These are phyloP conservation scores for Turritis glabra DNA, from an alignment of 345 rosid species.

Conservation along the genomic window DNA sequence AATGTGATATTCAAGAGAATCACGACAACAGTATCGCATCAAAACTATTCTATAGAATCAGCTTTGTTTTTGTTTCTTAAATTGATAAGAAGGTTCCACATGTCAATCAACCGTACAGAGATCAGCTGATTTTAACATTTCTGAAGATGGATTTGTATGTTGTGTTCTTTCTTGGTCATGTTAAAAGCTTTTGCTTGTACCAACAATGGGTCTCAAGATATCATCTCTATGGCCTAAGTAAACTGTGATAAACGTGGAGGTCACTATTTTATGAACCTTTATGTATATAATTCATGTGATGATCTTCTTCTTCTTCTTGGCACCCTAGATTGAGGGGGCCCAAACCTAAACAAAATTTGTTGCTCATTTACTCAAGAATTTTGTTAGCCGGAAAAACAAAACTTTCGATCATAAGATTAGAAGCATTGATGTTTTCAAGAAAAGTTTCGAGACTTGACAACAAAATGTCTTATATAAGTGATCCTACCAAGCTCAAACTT, in stretches of 20 bases:
- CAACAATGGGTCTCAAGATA: not conserved
- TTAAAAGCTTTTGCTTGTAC: not conserved
- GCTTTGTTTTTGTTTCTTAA: not conserved
- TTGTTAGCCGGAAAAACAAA: not conserved
- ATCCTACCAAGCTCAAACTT: not conserved
- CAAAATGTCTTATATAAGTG: not conserved
- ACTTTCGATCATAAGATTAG: not conserved
- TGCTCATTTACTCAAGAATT: not conserved
- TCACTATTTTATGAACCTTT: not conserved
- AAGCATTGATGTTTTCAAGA: not conserved
- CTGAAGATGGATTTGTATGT: constrained; percentile 75
- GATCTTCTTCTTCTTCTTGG: not conserved
- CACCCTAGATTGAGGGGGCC: not conserved
- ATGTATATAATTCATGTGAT: not conserved
- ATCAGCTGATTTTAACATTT: constrained; percentile 68
- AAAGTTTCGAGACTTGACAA: not conserved
- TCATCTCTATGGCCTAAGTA: not conserved
- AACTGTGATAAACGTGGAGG: not conserved
- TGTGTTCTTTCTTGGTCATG: constrained; percentile 1
- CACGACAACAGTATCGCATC: not conserved
- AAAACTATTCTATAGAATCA: not conserved
- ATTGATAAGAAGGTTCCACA: not conserved
- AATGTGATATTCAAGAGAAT: too few relatives aligned
- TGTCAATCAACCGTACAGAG: constrained; percentile 34
- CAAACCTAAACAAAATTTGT: not conserved